Evolutionary conservation across 441 rosid genomes (phyloP), one percentile per base, ranked within the genome.

Genomic region (Gossypium armourianum): DNA sequence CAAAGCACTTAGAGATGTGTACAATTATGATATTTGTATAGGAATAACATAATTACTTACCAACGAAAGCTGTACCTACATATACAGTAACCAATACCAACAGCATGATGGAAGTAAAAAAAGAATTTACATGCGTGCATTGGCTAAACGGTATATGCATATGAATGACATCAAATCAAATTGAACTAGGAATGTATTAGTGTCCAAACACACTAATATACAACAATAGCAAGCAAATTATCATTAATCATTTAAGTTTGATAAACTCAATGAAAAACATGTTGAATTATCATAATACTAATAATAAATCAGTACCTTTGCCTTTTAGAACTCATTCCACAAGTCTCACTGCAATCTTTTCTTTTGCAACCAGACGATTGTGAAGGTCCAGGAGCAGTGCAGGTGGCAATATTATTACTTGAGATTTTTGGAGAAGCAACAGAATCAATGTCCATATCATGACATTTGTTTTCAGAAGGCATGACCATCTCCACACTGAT

Each of bases 291-390:
- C 19, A 72, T 54, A 56, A 55, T 55, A 59, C 21, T 45, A 72
- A 43, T 29, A 17, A 55, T 53, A 61, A 21, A 61, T 67, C 3
- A 63, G 72, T 76, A 86, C 91, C 91, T 85, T 84, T 72, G 74
- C 70, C 74, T 80, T 66, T 84, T 83, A 23, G 70, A 76, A 74
- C 78, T 65, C 56, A 70, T 2, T 52, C 43, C 74, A 74, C 77
- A 65, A 43, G 67, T 71, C 74, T 75, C 78, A 2, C 4, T 59
- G 59, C 40, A 21, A 69, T 57, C 26, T 28, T 24, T 74, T 26
- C 32, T 73, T 69, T 67, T 45, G 17, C 49, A 23, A 19, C 20
- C 40, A 69, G 76, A 60, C 10, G 66, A 58, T 15, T 70, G 67
- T 45, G 15, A 65, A 69, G 64, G 21, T 10, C 20, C 26, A 24